Percentiles rank a stretch among this genome's conserved stretches.
phyloP scores from a whole-genome alignment of 306 rosid species.

The Glycyrrhiza uralensis region DNA sequence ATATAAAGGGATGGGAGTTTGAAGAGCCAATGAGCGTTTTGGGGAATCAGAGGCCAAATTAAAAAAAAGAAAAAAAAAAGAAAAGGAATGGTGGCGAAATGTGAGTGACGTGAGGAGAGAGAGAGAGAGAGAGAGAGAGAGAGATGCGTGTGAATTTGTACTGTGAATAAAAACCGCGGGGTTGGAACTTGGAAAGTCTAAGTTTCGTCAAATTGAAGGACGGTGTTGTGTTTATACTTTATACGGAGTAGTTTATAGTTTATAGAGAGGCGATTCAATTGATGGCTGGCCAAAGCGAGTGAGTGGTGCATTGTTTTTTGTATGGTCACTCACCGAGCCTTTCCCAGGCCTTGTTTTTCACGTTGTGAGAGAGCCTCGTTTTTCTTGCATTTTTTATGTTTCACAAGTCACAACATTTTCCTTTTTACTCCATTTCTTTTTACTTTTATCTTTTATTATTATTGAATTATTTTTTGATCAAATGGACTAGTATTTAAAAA shows the following conservation, averaged over 20 bases:
- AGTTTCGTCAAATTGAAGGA: slow-evolving; percentile 20
- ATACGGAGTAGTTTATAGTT: no score
- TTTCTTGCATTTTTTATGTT: slow-evolving; percentile 15
- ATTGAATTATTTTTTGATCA: no score
- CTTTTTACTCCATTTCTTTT: no score
- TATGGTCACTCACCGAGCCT: not conserved
- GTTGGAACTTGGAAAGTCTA: not conserved
- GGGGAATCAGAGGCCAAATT: slow-evolving; percentile 9
- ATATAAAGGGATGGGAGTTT: slow-evolving; percentile 1
- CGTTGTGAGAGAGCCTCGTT: slow-evolving; percentile 1
- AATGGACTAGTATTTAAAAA: no score
- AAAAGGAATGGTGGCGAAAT: not conserved
- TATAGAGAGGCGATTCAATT: not conserved
- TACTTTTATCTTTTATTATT: no score
- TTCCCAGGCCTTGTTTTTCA: slow-evolving; percentile 32
- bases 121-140: no score
- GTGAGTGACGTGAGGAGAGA: not conserved
- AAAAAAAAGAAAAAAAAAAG: no score
- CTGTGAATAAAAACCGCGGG: not conserved
- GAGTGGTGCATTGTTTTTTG: not conserved
- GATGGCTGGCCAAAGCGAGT: not conserved
- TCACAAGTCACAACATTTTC: not conserved
- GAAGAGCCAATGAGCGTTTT: slow-evolving; percentile 9
- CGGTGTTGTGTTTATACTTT: no score
- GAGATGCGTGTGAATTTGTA: slow-evolving; percentile 24